Base-by-base conservation (phyloP, 2,329 filamentous ascomycete species). In the Pezicula radicicola region DNA sequence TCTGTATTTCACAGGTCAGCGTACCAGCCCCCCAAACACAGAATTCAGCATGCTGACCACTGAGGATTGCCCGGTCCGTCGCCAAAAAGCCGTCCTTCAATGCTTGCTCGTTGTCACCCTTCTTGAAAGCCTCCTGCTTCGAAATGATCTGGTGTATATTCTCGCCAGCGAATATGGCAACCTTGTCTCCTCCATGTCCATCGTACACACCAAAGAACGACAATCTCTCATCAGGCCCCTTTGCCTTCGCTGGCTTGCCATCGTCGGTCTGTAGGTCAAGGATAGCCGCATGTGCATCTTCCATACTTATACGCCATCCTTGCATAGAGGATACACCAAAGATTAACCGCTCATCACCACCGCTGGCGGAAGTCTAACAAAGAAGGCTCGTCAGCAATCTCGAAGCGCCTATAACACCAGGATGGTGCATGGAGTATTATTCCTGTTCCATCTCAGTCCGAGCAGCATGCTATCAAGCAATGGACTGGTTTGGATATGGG, bases 221-320 rank as follows among this genome's bases (percentile, higher is more conserved):
- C 66, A 97, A 79, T 68, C 88, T 85, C 64, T 87, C 83, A 48
- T 77, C 74, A 33, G 84, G 83, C 63, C 87, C 80, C 60, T 84
- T 76, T 25, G 83, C 78, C 50, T 76, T 73, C 52, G 73, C 70
- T 47, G 75, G 72, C 58, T 75, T 72, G 44, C 80, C 76, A 56
- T 77, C 74, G 53, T 72, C 66, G 55, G 84, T 41, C 66, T 94
- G 83, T 61, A 97, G 84, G 72, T 97, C 90, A 69, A 99, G 88
- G 48, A 97, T 77, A 51, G 89, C 83, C 56, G 89, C 90, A 75
- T 99, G 94, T 58, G 94, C 86, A 71, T 99, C 94, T 73, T 99
- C 94, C 94, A 99, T 99, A 78, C 90, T 96, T 76, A 99, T 97
- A 76, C 94, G 89, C 94, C 94, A 99, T 78, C 94, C 94, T 75